Conservation (phyloP, 2,329 filamentous ascomycete species). For the Chaetothyriales sp. region DNA sequence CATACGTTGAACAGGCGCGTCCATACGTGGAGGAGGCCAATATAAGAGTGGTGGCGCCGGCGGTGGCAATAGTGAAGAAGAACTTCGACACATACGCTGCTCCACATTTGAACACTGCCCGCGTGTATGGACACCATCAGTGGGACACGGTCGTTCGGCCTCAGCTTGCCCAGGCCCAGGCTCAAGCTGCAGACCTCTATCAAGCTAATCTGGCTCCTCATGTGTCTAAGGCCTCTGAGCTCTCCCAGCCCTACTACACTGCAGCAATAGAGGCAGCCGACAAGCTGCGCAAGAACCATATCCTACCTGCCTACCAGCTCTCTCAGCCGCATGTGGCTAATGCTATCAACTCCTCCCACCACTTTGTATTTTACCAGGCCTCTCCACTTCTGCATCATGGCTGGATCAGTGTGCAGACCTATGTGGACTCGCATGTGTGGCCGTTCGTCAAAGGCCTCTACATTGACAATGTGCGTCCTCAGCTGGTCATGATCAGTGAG, state of each 20-base stretch:
- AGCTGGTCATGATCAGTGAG: conserved; percentile 81
- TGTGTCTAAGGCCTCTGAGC: conserved; percentile 44
- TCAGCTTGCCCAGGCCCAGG: conserved; percentile 51
- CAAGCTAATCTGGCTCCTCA: conserved; percentile 57
- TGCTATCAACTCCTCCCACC: conserved; percentile 50
- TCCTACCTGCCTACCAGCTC: conserved; percentile 63
- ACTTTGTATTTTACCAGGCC: conserved; percentile 53
- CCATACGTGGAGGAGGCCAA: conserved; percentile 54
- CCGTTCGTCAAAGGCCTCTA: conserved; percentile 69
- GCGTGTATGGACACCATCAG: conserved; percentile 50
- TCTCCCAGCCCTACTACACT: conserved; percentile 57
- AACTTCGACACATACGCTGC: conserved; percentile 56
- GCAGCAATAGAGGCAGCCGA: conserved; percentile 46
- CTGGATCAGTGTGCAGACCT: conserved; percentile 53
- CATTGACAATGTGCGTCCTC: conserved; percentile 83
- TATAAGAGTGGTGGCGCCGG: conserved; percentile 51
- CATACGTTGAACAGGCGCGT: conserved; percentile 59
- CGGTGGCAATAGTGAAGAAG: conserved; percentile 45
- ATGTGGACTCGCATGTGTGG: conserved; percentile 62
- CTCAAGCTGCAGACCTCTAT: conserved; percentile 50
- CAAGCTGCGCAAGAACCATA: conserved; percentile 54
- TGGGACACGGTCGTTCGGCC: conserved; percentile 72
- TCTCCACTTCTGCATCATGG: conserved; percentile 58
- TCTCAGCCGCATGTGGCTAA: conserved; percentile 58
- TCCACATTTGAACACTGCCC: conserved; percentile 53